Base-by-base conservation (phyloP, 2,329 filamentous ascomycete species). In the Raffaelea ambrosiae region DNA sequence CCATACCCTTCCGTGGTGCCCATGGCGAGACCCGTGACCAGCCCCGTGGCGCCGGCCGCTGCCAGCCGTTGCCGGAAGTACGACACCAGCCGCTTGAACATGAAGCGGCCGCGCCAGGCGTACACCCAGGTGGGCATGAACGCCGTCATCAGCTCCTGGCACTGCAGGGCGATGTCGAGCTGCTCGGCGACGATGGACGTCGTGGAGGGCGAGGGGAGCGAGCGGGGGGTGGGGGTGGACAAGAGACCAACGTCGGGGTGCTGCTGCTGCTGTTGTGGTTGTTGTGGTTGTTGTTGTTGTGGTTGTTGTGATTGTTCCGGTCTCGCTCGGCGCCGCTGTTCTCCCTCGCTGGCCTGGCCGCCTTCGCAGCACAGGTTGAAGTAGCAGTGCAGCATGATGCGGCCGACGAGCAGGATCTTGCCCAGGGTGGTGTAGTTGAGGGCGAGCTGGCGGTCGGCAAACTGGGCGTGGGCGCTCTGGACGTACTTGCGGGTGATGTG, bases 401-500 rank as follows among this genome's bases (percentile, higher is more conserved):
- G 46, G 4, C 63, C 61, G 8, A 67, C 61, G 14, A 66, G 62
- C 8, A 69, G 57, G 13, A 68, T 51, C 3, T 67, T 62, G 46
- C 61, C 66, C 9, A 71, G 52, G 0, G 67, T 69, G 3, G 69
- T 63, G 22, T 64, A 63, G 49, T 71, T 71, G 5, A 71, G 55
- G 0, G 68, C 67, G 1, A 71, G 57, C 48, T 70, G 67, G 2
- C 65, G 61, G 46, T 71, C 67, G 41, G 67, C 61, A 29, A 68
- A 63, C 3, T 68, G 60, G 8, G 64, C 64, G 14, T 65, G 61
- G 18, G 61, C 69, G 13, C 63, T 61, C 48, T 70, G 66, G 4
- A 71, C 57, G 45, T 70, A 67, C 46, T 69, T 68, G 36, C 64
- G 66, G 8, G 62, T 60, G 50, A 66, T 65, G 21, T 59, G 59